These are phyloP conservation scores for Ettlia oleoabundans DNA, from an alignment of 139 green algal species.

Conservation along the genomic window DNA sequence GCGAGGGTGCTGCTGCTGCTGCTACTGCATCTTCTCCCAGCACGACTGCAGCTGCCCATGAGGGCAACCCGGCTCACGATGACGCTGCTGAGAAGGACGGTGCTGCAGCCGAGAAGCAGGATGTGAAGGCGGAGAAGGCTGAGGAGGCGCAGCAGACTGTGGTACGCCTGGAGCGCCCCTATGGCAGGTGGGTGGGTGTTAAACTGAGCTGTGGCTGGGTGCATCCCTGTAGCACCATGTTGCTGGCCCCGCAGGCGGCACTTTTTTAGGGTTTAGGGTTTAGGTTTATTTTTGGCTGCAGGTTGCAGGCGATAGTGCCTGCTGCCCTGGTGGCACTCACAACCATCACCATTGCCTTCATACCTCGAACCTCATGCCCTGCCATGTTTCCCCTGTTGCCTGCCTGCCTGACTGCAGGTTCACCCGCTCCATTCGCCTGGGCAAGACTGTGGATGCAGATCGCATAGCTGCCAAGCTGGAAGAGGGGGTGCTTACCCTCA, in stretches of 20 bases:
- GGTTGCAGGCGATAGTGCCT: no score
- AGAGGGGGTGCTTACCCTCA: slow-evolving; percentile 1
- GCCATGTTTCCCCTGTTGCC: neutral
- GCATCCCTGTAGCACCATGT: neutral
- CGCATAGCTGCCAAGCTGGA: neutral
- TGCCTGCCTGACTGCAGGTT: neutral
- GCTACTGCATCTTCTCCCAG: neutral
- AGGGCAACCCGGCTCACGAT: neutral
- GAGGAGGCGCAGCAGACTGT: neutral
- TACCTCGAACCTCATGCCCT: neutral
- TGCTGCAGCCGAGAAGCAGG: neutral
- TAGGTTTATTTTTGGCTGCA: neutral
- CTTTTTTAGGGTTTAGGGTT: no score
- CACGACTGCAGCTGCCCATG: neutral
- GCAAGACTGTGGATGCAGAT: neutral
- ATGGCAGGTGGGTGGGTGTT: neutral
- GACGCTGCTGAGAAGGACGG: neutral
- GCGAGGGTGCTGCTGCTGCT: no score
- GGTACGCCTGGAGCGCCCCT: neutral
- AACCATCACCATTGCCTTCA: neutral
- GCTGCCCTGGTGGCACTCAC: neutral
- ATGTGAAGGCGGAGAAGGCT: neutral
- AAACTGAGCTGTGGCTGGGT: neutral
- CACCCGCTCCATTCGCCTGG: neutral
- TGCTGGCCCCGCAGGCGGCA: neutral